Base-by-base conservation (phyloP, 495 filamentous ascomycete genomes). In the Lophiotrema nucula region DNA sequence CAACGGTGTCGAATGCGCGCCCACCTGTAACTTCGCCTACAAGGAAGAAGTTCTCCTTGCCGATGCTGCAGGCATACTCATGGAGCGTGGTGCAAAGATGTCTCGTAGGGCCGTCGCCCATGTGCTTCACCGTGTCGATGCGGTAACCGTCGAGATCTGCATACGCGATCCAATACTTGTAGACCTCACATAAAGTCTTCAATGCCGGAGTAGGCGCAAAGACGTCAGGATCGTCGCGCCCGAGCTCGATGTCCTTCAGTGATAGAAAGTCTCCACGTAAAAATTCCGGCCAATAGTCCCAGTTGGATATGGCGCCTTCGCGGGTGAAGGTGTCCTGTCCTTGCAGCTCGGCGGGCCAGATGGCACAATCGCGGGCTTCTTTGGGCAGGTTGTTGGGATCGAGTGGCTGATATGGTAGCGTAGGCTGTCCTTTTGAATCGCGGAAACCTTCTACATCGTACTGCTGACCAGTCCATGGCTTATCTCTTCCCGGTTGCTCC, bases 161-260 rank as follows among this genome's bases (percentile, higher is more conserved):
- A 47, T 54, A 66, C 13, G 62, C 65, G 18, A 68, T 68, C 65
- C 65, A 68, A 54, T 65, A 68, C 41, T 66, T 65, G 50, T 68
- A 68, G 15, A 55, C 62, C 31, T 53, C 1, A 43, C 39, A 53
- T 16, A 68, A 44, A 1, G 53, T 41, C 21, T 59, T 4, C n/a
- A 68, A 47, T 2, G 65, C 57, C 3, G 27, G 18, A 11, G 53
- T 66, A 3, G 65, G 31, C 13, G 16, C 28, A 35, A 68, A 68
- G 19, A 26, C 39, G 8, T 68, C 54, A 2, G 42, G n/a, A 13
- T 2, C 12, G 22, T 47, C 38, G 10, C 44, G 2, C 0, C 65
- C 65, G 13, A 68, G 48, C 24, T 52, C 47, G 44, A 68, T 58
- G 46, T 65, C 62, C 37, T 68, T 68, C 16, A 65, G 47, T 13